Percentiles rank a stretch among this genome's conserved stretches.
Conservation (phyloP, 371 early-diverging fungal genomes). For the Mortierella sp. region DNA sequence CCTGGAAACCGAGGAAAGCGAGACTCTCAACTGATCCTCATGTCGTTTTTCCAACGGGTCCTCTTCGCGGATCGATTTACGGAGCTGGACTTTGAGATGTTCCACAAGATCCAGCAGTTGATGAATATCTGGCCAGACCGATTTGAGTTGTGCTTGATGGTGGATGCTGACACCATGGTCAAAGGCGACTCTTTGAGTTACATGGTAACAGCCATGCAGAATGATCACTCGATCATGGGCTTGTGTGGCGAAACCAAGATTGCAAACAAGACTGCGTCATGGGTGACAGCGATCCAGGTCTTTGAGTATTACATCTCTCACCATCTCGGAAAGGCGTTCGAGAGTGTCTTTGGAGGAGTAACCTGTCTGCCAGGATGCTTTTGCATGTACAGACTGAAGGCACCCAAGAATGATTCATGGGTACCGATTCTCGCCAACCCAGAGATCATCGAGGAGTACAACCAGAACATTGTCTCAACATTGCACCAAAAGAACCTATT, state of each 20-base stretch:
- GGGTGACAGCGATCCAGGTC: conserved; percentile 63
- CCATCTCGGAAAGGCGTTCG: conserved; percentile 95
- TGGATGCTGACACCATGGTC: conserved; percentile 79
- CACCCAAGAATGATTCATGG: conserved; percentile 70
- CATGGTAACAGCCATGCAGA: conserved; percentile 72
- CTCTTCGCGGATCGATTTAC: conserved; percentile 83
- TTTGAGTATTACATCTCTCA: conserved; percentile 98
- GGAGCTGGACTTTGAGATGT: conserved; percentile 82
- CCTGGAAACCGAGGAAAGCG: conserved; percentile 90
- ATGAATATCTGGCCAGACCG: conserved; percentile 70
- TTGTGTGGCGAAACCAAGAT: conserved; percentile 79
- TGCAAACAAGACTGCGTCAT: conserved; percentile 70
- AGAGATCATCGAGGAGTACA: conserved; percentile 86
- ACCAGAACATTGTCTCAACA: conserved; percentile 90
- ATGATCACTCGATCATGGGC: conserved; percentile 76
- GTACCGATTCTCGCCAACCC: conserved; percentile 79
- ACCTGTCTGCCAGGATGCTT: conserved; percentile 98
- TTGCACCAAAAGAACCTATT: conserved; percentile 96
- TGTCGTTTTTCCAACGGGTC: conserved; percentile 82
- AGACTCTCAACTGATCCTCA: conserved; percentile 87
- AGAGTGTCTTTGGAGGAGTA: conserved; percentile 96
- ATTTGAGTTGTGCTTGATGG: conserved; percentile 82
- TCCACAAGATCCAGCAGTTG: conserved; percentile 69
- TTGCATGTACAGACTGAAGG: conserved; percentile 89
- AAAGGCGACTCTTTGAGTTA: conserved; percentile 68